Base-by-base conservation (phyloP, 2,329 filamentous ascomycete species). In the Calonectria multiphialidica region DNA sequence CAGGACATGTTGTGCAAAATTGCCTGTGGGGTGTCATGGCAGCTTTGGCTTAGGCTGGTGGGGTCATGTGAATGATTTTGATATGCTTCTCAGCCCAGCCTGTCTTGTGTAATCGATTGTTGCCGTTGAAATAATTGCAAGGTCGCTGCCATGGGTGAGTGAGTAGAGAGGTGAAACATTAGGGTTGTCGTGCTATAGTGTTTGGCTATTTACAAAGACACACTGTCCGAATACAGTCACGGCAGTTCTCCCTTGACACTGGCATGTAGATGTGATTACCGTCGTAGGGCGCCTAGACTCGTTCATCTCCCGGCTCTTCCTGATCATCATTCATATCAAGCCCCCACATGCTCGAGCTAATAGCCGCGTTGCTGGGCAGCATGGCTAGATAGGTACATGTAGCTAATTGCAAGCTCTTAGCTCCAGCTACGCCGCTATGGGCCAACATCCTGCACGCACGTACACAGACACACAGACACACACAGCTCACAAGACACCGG, bases 21-120 rank as follows among this genome's bases (percentile, higher is more conserved):
- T 70, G 15, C 42, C 28, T 59, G 62, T 70, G 68, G 61, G 42
- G 68, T 30, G 50, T 35, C 50, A 57, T 33, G 23, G 62, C 68
- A 62, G 44, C 50, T 70, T 49, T 45, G 62, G 62, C 50, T 61
- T 66, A 70, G 68, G n/a, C 44, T 42, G 53, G 63, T 63, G 69
- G 69, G 57, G 64, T 55, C 64, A 63, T 45, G 55, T 71, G 68
- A 71, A 59, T 65, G 49, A 61, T 30, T 59, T 59, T 30, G 21
- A 42, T 35, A 16, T 67, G 49, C 21, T 33, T 63, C 42, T 8
- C 28, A 30, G 28, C 28, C 8, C 8, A 8, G 28, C 8, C 25
- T 47, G 28, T 10, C 18, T 30, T 44, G 42, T 23, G 23, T 47
- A n/a, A 23, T 45, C 16, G 42, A 50, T 18, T 8, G 53, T 23